Evolutionary conservation across 1,284 basidiomycete genomes (phyloP).

Genomic region (Somion occarium): DNA sequence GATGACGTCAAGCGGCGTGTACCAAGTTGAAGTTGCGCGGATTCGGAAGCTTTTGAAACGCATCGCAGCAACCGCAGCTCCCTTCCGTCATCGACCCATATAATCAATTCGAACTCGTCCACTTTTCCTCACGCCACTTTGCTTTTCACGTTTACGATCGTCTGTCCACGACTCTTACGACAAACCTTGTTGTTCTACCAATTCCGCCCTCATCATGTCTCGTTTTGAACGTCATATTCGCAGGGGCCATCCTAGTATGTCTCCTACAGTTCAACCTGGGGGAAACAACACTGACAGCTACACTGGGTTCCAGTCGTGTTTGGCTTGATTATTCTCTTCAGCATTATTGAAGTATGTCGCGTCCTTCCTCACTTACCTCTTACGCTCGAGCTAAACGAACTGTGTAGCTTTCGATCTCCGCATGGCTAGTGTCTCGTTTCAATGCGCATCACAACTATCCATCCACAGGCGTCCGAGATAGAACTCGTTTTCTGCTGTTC

Average conservation of each 20-base stretch:
- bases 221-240: constrained; percentile 37
- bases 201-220: constrained; percentile 26
- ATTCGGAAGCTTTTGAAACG: constrained; percentile 2
- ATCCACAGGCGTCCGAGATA: constrained; percentile 46
- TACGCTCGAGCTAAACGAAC: no score
- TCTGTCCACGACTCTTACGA: constrained; percentile 9
- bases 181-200: constrained; percentile 19
- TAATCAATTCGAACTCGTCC: constrained; percentile 7
- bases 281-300: no score
- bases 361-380: neutral
- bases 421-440: constrained; percentile 62
- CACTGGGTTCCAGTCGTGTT: constrained; percentile 44
- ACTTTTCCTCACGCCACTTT: constrained; percentile 12
- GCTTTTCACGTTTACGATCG: neutral
- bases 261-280: no score
- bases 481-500: constrained; percentile 65
- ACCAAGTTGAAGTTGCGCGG: neutral
- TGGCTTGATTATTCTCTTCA: constrained; percentile 49
- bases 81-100: neutral
- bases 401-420: constrained; percentile 55
- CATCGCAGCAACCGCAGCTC: constrained; percentile 1
- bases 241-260: constrained; percentile 50
- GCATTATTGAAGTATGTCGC: constrained; percentile 48
- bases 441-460: constrained; percentile 51
- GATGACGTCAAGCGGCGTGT: constrained; percentile 12